A percentile compares a stretch with the other conserved stretches of the same genome.
phyloP scores from a whole-genome alignment of 768 basidiomycete genomes.

The Aureoboletus auriporus region DNA sequence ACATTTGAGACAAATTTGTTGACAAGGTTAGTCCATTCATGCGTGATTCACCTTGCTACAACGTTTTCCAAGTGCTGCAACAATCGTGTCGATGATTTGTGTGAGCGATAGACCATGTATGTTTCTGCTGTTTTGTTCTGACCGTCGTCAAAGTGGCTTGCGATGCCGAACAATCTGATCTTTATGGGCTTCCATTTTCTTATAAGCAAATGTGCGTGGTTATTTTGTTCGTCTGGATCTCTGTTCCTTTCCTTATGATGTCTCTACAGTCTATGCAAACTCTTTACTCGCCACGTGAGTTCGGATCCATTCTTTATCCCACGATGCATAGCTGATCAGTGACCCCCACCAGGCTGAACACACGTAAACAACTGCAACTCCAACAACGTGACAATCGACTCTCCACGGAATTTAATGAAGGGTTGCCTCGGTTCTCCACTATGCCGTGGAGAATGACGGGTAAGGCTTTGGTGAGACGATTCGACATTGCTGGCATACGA shows the following conservation, averaged over 20 bases:
- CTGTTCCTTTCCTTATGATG: background rate
- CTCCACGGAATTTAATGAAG: slow-evolving; percentile 21
- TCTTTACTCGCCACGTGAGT: slow-evolving; percentile 44
- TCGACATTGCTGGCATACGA: background rate
- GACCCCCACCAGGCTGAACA: slow-evolving; percentile 31
- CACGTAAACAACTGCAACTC: slow-evolving; percentile 31
- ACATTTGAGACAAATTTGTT: slow-evolving; percentile 51
- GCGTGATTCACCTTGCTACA: background rate
- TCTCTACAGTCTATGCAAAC: slow-evolving; percentile 44
- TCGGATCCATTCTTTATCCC: background rate
- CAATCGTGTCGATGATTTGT: slow-evolving; percentile 39
- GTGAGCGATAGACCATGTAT: slow-evolving; percentile 25
- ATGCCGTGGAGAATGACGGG: slow-evolving; percentile 10
- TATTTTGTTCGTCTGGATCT: background rate
- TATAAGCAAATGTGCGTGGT: slow-evolving; percentile 44
- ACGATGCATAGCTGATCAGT: background rate
- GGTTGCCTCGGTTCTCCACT: slow-evolving; percentile 19
- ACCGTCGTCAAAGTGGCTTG: slow-evolving; percentile 36
- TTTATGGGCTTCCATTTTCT: slow-evolving; percentile 53
- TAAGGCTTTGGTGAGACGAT: slow-evolving; percentile 10
- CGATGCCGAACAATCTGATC: slow-evolving; percentile 43
- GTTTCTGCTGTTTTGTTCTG: background rate
- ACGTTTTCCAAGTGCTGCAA: slow-evolving; percentile 31
- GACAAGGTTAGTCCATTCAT: slow-evolving; percentile 34
- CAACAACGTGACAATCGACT: slow-evolving; percentile 23